Evolutionary conservation across 2,329 filamentous ascomycete genomes (phyloP).

Genomic region (Exophiala aquamarina): DNA sequence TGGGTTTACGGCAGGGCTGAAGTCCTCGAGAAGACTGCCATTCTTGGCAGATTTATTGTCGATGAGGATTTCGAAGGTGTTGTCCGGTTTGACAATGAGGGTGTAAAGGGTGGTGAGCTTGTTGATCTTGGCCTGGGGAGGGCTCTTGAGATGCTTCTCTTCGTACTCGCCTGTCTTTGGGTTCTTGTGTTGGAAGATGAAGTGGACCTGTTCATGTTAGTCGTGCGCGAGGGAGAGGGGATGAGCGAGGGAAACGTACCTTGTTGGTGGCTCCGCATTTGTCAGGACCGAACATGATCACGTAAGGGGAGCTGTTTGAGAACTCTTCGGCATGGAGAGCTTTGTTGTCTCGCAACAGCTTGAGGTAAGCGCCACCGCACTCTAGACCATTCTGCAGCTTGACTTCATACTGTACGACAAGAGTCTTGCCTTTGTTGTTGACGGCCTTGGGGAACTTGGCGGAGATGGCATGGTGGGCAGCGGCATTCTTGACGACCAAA

Average conservation of each 20-base stretch:
- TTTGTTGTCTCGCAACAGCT: slow-evolving; percentile 97
- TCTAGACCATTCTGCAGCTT: slow-evolving; percentile 98
- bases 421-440: slow-evolving; percentile 93
- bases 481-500: slow-evolving; percentile 95
- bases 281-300: slow-evolving; percentile 99
- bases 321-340: slow-evolving; percentile 97
- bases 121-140: slow-evolving; percentile 81
- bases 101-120: slow-evolving; percentile 97
- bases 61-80: slow-evolving; percentile 89
- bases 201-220: slow-evolving; percentile 58
- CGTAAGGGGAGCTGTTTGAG: slow-evolving; percentile 93
- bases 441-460: slow-evolving; percentile 97
- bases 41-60: slow-evolving; percentile 86
- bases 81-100: slow-evolving; percentile 92
- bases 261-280: slow-evolving; percentile 99
- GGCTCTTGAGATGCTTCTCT: slow-evolving; percentile 93
- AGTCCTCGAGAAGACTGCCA: slow-evolving; percentile 91
- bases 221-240: not conserved
- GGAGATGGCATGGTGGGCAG: slow-evolving; percentile 98
- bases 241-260: slow-evolving; percentile 51
- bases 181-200: slow-evolving; percentile 99
- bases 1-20: slow-evolving; percentile 90
- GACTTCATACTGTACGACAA: slow-evolving; percentile 98
- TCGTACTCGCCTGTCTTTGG: slow-evolving; percentile 99
- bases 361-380: slow-evolving; percentile 98